A percentile compares a stretch with the other conserved stretches of the same genome.
These are phyloP conservation scores for Porphyrellus cyaneotinctus DNA, from an alignment of 768 basidiomycete species.

Conservation along the genomic window DNA sequence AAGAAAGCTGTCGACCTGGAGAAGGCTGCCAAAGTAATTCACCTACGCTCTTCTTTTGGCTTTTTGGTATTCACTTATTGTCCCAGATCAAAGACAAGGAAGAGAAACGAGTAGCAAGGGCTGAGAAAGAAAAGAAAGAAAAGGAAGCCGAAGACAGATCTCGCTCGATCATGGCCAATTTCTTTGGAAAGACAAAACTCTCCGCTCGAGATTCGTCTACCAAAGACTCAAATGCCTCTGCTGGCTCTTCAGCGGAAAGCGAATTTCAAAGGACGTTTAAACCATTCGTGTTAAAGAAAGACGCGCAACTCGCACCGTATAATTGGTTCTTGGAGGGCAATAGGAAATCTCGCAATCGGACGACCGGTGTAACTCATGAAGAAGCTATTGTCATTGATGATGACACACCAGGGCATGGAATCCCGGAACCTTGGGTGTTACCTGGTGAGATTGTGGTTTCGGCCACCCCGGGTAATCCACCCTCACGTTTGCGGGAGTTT, in stretches of 20 bases:
- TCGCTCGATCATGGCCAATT: conserved; percentile 69
- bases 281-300: conserved; percentile 77
- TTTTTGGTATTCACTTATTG: conserved; percentile 2
- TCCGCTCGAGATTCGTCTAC: conserved; percentile 19
- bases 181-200: conserved; percentile 66
- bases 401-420: conserved; percentile 12
- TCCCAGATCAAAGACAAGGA: conserved; percentile 62
- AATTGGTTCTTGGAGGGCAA: conserved; percentile 57
- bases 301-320: conserved; percentile 61
- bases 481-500: conserved; percentile 12
- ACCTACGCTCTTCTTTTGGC: not conserved
- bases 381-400: conserved; percentile 63
- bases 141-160: conserved; percentile 71
- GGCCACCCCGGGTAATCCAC: not conserved
- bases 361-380: conserved; percentile 26
- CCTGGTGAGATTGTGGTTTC: not conserved
- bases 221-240: conserved; percentile 27
- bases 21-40: conserved; percentile 36
- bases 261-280: conserved; percentile 77
- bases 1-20: conserved; percentile 56
- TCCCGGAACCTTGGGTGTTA: conserved; percentile 5
- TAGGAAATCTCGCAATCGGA: conserved; percentile 22
- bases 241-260: conserved; percentile 38
- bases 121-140: conserved; percentile 68
- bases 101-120: conserved; percentile 65